A percentile compares a stretch with the other conserved stretches of the same genome.
phyloP scores from a whole-genome alignment of 2,329 filamentous ascomycete genomes.

The Diplodia seriata region DNA sequence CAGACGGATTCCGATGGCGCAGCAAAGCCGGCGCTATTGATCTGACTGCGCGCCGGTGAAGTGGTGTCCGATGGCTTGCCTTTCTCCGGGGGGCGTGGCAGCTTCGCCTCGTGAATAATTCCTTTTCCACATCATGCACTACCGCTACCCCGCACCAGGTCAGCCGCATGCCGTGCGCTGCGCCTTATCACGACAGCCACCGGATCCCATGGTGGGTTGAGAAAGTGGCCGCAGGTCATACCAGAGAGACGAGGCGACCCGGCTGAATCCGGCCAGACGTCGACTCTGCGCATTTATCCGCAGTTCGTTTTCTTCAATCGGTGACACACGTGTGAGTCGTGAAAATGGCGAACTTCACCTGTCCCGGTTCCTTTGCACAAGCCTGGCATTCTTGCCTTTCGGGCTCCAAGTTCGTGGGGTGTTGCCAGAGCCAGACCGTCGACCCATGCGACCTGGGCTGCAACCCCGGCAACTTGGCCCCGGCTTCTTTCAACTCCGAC shows the following conservation, averaged over 20 bases:
- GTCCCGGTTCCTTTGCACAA: constrained; percentile 41
- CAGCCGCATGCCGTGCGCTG: background rate
- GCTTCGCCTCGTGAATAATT: too few species aligned
- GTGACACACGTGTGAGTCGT: background rate
- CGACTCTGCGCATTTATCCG: background rate
- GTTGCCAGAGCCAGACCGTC: constrained; percentile 40
- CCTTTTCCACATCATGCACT: background rate
- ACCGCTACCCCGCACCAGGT: background rate
- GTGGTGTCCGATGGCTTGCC: too few species aligned
- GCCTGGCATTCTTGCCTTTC: constrained; percentile 47
- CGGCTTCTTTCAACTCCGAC: constrained; percentile 44
- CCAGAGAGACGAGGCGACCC: background rate
- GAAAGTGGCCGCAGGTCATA: background rate
- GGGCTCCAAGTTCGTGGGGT: constrained; percentile 49
- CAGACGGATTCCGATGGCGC: too few species aligned
- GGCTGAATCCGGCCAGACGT: background rate
- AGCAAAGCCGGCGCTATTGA: too few species aligned
- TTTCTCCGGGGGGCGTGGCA: too few species aligned
- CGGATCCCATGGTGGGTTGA: background rate
- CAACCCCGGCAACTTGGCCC: constrained; percentile 42
- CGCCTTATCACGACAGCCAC: background rate
- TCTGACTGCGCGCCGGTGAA: too few species aligned
- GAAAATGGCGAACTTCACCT: constrained; percentile 37
- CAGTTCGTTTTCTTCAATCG: background rate
- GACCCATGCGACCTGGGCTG: constrained; percentile 50